Evolutionary conservation across 2,329 filamentous ascomycete genomes (phyloP), one percentile per base, ranked within the genome.

Genomic region (Xylariaceae sp.): DNA sequence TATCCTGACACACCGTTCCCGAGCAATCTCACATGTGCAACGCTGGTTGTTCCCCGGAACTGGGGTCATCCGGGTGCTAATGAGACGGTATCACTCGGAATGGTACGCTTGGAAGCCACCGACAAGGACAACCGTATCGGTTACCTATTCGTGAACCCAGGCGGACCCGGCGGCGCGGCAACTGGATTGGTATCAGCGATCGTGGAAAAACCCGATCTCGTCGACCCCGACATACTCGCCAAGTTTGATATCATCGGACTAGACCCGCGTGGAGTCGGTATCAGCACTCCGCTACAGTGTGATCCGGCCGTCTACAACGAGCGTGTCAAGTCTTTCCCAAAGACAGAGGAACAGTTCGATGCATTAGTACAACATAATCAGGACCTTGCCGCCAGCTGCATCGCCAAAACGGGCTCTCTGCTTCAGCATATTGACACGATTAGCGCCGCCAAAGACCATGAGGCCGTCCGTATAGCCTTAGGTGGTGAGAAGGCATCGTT

Each of bases 181-280:
- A 56, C 64, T 6, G 47, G 46, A 5, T 36, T 58, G 2, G 52
- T 69, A 15, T 55, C 49, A 2, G 11, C 10, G 5, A 5, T 62
- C 6, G 53, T 47, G 2, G 15, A 27, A 5, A 40, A 53, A 14
- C 48, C 58, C 6, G 45, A 18, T 7, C 39, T 57, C 7, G 40
- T 66, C 17, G 60, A 59, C 33, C 51, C 59, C 17, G 55, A 55
- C 31, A 56, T 68, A 19, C 49, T 59, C 27, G 60, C 64, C 48
- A 46, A 53, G 42, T 75, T 72, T 58, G 72, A 75, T 54, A 58
- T 75, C 17, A 67, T 75, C 41, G 72, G 69, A 3, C 58, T 72
- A 2, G 72, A 75, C 50, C 72, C 72, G 0, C 66, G 73, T 3
- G 73, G 73, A 11, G 66, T 71, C 22, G 71, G 71, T 2, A 44